Base-by-base conservation (phyloP, 257 asterid species). In the Solanum microdontum region DNA sequence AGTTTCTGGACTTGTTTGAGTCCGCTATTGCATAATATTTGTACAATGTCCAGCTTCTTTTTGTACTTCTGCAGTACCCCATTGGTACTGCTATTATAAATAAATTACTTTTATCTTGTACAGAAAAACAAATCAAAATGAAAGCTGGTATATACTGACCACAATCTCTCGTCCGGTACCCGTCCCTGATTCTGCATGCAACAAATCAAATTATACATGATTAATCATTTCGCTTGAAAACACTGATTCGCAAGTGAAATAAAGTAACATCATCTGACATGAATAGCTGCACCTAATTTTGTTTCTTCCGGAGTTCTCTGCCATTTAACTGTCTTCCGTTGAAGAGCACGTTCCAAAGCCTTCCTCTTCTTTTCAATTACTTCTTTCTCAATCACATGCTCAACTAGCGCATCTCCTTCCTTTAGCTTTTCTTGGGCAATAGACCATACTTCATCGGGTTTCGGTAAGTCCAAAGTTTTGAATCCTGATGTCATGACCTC, bases 111-210 rank as follows among this genome's bases (percentile, higher is more conserved):
- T 21, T 74, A 74, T 74, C 82, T 21, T 34, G 21, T 21, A 74
- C 51, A 11, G 26, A 34, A 74, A 30, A 28, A 80, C 26, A 80
- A 28, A 80, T 48, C 85, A 45, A 45, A 79, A 28, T 45, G 34
- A 30, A 80, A 80, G 40, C 69, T 48, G 69, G 40, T 69, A n/a
- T 83, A 70, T 74, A 89, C 92, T 91, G 82, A 91, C 92, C 92
- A 91, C 91, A 82, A 89, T 89, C 90, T 91, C 92, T 34, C 92
- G 91, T 58, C 92, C 92, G 39, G 90, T 91, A 58, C 92, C 92
- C 24, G 92, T 91, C 88, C 92, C 92, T 58, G 92, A 91, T 34
- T 91, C 92, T 91, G 91, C 91, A 89, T 83, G 88, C 69, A 86
- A 64, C 34, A 51, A 51, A 68, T 86, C 58, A 70, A 45, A 40